Base-by-base conservation (phyloP, 805 yeast species). In the Blastobotrys terrestris region DNA sequence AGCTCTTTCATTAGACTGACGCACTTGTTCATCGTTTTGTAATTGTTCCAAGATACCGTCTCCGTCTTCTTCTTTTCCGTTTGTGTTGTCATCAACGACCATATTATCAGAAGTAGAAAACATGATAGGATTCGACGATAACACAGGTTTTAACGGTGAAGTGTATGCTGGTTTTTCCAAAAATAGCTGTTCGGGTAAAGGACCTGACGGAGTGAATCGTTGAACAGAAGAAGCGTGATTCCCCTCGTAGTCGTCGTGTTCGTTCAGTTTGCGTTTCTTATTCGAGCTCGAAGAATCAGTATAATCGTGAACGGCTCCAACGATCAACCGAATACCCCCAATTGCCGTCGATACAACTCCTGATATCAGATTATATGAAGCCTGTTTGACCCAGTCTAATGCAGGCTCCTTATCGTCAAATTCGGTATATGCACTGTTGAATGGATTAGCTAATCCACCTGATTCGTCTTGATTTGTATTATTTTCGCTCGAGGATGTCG, bases 381-480 rank as follows among this genome's bases (percentile, higher is more conserved):
- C 15, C 13, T 46, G 41, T 16, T 20, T 46, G 13, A 46, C 42
- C 49, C 49, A 46, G 16, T 46, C 41, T 5, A 46, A 16, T n/a
- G 21, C n/a, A 3, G n/a, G 18, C n/a, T 20, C 49, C 16, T 16
- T 21, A 19, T 44, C 21, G 20, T 44, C 18, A 19, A 44, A 21
- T 5, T 44, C 21, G 16, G 6, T 44, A 18, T 21, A 44, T 14
- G 46, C 46, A 19, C 26, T 19, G 20, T 44, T 21, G 15, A 44
- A 44, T 8, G 46, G 22, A 22, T 20, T 16, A 6, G 18, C 46
- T 5, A n/a, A 18, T 6, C 44, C 44, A 6, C 20, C 20, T 6
- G 20, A 40, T 6, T 46, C 49, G 31, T 39, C 43, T 14, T 31
- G 26, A 16, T 3, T 11, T 18, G 42, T n/a, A 20, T 11, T 31